Conservation (phyloP, 345 rosid genomes). For the Eucalyptus urophylla region DNA sequence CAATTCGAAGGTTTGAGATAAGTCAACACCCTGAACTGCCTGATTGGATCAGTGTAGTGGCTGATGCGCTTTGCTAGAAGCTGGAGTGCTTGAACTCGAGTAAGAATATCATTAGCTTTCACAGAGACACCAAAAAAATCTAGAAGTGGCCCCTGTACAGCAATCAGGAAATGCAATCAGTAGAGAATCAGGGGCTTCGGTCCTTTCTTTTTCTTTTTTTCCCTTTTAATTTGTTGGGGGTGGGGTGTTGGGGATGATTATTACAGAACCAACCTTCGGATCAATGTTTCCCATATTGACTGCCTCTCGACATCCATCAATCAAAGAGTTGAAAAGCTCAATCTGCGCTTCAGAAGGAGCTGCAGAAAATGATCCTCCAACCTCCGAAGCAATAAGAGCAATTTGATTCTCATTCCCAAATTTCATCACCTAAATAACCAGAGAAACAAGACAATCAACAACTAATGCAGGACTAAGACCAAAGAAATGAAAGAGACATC, state of each 20-base stretch:
- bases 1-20: constrained; percentile 97
- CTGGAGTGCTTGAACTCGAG: constrained; percentile 86
- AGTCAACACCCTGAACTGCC: constrained; percentile 73
- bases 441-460: neutral
- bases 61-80: constrained; percentile 69
- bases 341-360: constrained; percentile 77
- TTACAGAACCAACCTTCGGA: constrained; percentile 45
- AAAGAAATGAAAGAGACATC: neutral
- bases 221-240: neutral
- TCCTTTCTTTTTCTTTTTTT: neutral
- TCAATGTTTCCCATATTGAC: constrained; percentile 54
- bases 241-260: neutral
- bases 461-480: neutral
- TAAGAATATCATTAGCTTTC: constrained; percentile 75
- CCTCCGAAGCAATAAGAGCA: constrained; percentile 55
- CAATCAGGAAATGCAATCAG: neutral
- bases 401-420: constrained; percentile 83
- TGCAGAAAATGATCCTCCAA: constrained; percentile 73
- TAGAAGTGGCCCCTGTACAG: constrained; percentile 72
- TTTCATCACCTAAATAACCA: constrained; percentile 61
- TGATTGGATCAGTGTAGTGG: constrained; percentile 75
- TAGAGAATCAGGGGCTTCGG: neutral
- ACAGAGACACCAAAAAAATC: constrained; percentile 97
- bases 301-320: constrained; percentile 87
- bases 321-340: constrained; percentile 80